Evolutionary conservation across 2,329 filamentous ascomycete genomes (phyloP).

Genomic region (Claviceps citrina): DNA sequence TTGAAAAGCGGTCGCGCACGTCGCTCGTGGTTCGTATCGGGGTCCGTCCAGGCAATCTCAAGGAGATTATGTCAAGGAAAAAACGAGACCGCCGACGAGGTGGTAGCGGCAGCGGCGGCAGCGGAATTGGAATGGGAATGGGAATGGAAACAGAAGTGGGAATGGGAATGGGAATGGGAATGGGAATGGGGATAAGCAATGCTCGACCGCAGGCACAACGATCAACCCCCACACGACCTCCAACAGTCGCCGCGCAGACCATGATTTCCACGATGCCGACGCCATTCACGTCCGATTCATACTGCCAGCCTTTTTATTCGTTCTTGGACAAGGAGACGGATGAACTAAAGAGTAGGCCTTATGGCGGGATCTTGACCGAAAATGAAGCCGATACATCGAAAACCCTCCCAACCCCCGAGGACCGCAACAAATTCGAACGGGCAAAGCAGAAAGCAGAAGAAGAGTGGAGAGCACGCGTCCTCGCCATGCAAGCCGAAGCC

Average conservation of each 20-base stretch:
- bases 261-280: conserved; percentile 29
- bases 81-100: conserved; percentile 19
- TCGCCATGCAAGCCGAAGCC: conserved; percentile 45
- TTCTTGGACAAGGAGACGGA: conserved; percentile 83
- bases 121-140: conserved; percentile 6
- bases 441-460: conserved; percentile 85
- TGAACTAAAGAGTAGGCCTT: conserved; percentile 82
- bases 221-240: conserved; percentile 9
- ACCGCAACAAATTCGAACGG: conserved; percentile 76
- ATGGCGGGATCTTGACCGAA: conserved; percentile 83
- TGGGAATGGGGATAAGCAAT: background rate
- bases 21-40: conserved; percentile 22
- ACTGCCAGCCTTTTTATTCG: conserved; percentile 69
- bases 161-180: background rate
- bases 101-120: conserved; percentile 9
- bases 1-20: conserved; percentile 23
- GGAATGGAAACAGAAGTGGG: background rate
- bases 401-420: conserved; percentile 65
- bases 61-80: conserved; percentile 21
- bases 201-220: conserved; percentile 11
- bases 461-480: conserved; percentile 61
- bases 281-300: conserved; percentile 41
- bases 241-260: conserved; percentile 3
- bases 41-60: conserved; percentile 23
- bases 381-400: conserved; percentile 80